Evolutionary conservation across 2,329 filamentous ascomycete species (phyloP), one percentile per base, ranked within the genome.

Genomic region (Colletotrichum godetiae): DNA sequence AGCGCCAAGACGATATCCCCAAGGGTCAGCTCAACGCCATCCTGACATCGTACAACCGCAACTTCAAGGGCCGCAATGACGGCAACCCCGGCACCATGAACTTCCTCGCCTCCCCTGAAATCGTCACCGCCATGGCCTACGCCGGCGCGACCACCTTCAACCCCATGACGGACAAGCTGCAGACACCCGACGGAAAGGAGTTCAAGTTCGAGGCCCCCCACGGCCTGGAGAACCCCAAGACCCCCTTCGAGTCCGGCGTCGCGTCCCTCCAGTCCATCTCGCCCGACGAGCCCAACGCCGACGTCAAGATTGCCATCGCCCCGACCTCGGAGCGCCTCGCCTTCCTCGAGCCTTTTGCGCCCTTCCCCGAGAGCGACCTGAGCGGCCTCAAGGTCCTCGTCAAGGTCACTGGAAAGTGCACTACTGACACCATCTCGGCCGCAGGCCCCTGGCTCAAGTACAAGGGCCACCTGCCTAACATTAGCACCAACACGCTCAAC

Each of bases 371-470:
- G 57, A 85, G 87, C 2, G 95, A 99, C 67, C 89, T 98, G 35
- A 86, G 88, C 55, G 92, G 90, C 33, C 90, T 99, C 60, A 92
- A 92, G 64, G 95, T 99, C 22, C 92, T 99, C 19, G 96, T 97
- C 88, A 98, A 98, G 86, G 93, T 98, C 76, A 93, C 95, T 76
- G 97, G 97, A 76, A 98, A 99, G 86, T 99, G 97, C 88, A 99
- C 97, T 70, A 99, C 97, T 56, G 97, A 99, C 85, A 98, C 97
- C 78, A 99, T 99, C 84, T 98, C 95, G 49, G 96, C 96, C 42
- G 96, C 96, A 1, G 96, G 96, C 6, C 96, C 96, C 19, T 98
- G 96, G 96, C 91, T 99, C 77, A 98, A 98, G 86, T 99, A 98
- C 91, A 98, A 98, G 88, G 97, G 97, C 75, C 97, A 99, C 84